phyloP scores from a whole-genome alignment of 2,329 filamentous ascomycete species.

The Paracoccidioides brasiliensis region DNA sequence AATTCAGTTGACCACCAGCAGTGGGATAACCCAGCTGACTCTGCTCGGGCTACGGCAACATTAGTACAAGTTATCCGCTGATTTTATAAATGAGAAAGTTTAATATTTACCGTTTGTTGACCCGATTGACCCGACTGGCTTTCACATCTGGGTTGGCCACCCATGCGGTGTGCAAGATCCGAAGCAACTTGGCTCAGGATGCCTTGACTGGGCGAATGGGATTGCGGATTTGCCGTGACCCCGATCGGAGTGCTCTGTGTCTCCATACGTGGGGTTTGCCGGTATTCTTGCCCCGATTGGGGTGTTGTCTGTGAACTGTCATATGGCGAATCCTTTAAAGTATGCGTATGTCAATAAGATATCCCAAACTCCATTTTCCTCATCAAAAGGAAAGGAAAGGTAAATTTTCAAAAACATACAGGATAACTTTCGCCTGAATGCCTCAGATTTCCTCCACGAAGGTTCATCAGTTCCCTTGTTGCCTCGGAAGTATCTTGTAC shows the following conservation, averaged over 20 bases:
- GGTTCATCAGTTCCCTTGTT: constrained; percentile 9
- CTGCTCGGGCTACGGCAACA: not conserved
- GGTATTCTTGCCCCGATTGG: not conserved
- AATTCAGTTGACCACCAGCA: not conserved
- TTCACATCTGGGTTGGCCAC: constrained; percentile 2
- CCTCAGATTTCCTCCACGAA: constrained; percentile 9
- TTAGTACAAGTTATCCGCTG: not conserved
- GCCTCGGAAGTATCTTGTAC: constrained; percentile 10
- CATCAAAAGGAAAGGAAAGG: not conserved
- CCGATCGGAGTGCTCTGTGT: constrained; percentile 4
- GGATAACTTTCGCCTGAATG: constrained; percentile 6
- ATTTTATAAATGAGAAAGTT: not conserved
- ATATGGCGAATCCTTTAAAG: constrained; percentile 4
- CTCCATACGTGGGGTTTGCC: not conserved
- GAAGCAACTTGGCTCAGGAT: constrained; percentile 9
- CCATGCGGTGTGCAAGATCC: constrained; percentile 7
- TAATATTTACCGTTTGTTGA: not conserved
- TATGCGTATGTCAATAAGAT: not conserved
- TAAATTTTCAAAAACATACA: constrained; percentile 4
- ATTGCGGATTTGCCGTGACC: not conserved
- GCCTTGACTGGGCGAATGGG: constrained; percentile 8
- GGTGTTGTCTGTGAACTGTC: constrained; percentile 5
- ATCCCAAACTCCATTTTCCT: not conserved
- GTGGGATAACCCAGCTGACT: not conserved
- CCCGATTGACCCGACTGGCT: constrained; percentile 3